phyloP scores from a whole-genome alignment of 352 stramenopile species.

The Pythium apleroticum region DNA sequence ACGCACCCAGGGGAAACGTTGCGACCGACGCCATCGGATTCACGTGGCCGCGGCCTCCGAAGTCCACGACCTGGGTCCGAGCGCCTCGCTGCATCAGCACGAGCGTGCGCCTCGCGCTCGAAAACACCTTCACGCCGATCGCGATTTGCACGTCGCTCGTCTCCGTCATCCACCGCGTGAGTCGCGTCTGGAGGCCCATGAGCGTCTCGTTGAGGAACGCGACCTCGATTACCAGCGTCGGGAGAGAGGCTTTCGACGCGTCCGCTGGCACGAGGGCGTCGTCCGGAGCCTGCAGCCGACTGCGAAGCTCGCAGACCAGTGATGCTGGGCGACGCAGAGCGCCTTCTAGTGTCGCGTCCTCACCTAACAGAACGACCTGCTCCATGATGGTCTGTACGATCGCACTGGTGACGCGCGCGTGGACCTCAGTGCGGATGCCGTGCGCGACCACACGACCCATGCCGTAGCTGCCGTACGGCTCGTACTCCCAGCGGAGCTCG shows the following conservation, averaged over 20 bases:
- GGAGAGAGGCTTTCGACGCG: not conserved
- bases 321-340: not conserved
- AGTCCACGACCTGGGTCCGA: not conserved
- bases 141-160: not conserved
- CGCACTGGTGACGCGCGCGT: conserved; percentile 5
- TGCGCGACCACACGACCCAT: conserved; percentile 15
- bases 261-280: conserved; percentile 6
- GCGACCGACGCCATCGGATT: not conserved
- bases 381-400: conserved; percentile 5
- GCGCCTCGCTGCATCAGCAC: conserved; percentile 1
- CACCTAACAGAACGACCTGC: conserved; percentile 3
- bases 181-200: not conserved
- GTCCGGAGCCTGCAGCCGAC: conserved; percentile 1
- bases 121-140: conserved; percentile 4
- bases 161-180: not conserved
- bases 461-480: not conserved
- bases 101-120: not conserved
- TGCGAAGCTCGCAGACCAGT: not conserved
- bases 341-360: not conserved
- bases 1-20: not conserved
- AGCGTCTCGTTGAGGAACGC: conserved; percentile 5
- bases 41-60: not conserved
- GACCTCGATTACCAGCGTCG: conserved; percentile 5
- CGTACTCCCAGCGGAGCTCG: conserved; percentile 8
- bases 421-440: conserved; percentile 1